Evolutionary conservation across 2,329 filamentous ascomycete species (phyloP).

Genomic region (Orbilia ellipsospora): DNA sequence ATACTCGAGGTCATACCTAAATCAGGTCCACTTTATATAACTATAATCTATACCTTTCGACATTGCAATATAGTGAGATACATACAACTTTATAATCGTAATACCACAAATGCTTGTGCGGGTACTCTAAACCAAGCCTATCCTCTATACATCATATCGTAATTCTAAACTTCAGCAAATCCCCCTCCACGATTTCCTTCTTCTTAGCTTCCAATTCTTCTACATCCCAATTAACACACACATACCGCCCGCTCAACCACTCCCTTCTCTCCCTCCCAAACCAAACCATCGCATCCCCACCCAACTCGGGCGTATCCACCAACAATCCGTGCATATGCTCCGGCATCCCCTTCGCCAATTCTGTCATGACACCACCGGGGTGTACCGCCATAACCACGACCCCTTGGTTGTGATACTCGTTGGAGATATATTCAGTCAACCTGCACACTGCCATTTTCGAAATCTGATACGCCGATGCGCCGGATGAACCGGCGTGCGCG

Average conservation of each 20-base stretch:
- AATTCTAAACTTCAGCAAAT: constrained; percentile 42
- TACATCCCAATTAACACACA: constrained; percentile 31
- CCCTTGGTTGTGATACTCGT: constrained; percentile 64
- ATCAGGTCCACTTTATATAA: too few relatives aligned
- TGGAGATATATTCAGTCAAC: constrained; percentile 64
- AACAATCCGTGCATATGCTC: constrained; percentile 54
- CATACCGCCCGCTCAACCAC: constrained; percentile 49
- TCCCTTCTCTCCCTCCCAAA: constrained; percentile 46
- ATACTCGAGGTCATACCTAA: too few relatives aligned
- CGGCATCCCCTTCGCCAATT: constrained; percentile 63
- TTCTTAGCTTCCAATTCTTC: constrained; percentile 49
- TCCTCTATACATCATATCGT: neutral
- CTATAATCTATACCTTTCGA: too few relatives aligned
- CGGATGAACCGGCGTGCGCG: constrained; percentile 60
- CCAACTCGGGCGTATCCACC: constrained; percentile 34
- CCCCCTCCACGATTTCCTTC: constrained; percentile 44
- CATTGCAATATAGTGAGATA: too few relatives aligned
- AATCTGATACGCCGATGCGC: constrained; percentile 65
- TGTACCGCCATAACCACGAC: constrained; percentile 64
- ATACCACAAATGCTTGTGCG: too few relatives aligned
- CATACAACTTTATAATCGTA: too few relatives aligned
- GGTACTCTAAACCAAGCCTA: too few relatives aligned
- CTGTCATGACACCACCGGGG: constrained; percentile 66
- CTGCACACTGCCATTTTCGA: constrained; percentile 65
- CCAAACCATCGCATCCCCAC: constrained; percentile 48